Base-by-base conservation (phyloP, 192 early-diverging fungal species). In the Coemansia sp. region DNA sequence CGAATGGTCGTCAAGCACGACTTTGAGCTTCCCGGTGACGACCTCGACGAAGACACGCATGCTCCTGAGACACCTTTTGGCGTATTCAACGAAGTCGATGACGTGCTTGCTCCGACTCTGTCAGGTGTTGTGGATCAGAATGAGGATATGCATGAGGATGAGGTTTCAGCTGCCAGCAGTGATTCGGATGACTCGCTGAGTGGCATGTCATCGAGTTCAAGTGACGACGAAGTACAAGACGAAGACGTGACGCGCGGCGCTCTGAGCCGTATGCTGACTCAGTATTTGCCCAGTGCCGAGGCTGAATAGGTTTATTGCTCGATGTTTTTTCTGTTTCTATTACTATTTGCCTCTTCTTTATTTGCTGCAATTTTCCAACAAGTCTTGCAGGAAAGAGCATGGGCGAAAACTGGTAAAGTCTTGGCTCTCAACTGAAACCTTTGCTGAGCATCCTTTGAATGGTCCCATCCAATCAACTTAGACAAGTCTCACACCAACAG, bases 161-260 rank as follows among this genome's bases (percentile, higher is more conserved):
- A 59, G 46, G 69, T 19, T 2, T 62, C 60, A 27, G 55, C 6
- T 58, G 55, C n/a, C 2, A 42, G 29, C 8, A 69, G 63, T 50
- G 76, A 73, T 25, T 69, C 67, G 21, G 71, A 65, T 36, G 71
- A 62, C 31, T 77, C 75, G 64, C 51, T 82, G 8, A 82, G 79
- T 27, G 79, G 79, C 0, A 82, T 82, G 74, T 82, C 79, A 9
- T 80, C 78, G 0, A 74, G 75, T 53, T 66, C 77, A 4, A 77
- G 80, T 58, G 75, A 74, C 0, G 80, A 82, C 25, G 80, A 82
- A 27, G 72, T 74, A 17, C 80, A 76, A 68, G 75, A 76, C 67
- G 80, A 82, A 4, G 80, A 82, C 23, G 21, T 82, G 4, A 66
- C 75, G 9, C 71, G 80, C 17, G 80, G 75, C 5, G 75, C 80